Evolutionary conservation across 1,284 basidiomycete genomes (phyloP).

Genomic region (Boletus sp.): DNA sequence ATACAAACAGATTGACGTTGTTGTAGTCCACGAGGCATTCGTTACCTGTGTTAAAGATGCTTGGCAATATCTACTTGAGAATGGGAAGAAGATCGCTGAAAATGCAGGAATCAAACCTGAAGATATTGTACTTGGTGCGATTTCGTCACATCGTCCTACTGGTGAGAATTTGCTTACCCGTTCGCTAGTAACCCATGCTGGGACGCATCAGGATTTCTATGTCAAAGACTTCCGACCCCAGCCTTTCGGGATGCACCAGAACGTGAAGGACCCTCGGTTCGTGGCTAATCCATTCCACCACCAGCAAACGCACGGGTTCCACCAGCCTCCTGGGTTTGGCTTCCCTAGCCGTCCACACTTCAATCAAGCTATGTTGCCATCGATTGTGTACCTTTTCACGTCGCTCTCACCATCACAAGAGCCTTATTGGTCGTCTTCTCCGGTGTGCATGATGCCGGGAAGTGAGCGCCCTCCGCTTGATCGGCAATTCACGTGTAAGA

Average conservation of each 20-base stretch:
- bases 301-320: slow-evolving; percentile 18
- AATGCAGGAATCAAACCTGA: slow-evolving; percentile 39
- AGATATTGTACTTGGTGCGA: slow-evolving; percentile 44
- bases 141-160: not conserved
- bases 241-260: slow-evolving; percentile 18
- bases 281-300: slow-evolving; percentile 13
- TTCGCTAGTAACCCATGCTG: slow-evolving; percentile 36
- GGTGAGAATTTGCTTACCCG: not conserved
- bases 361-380: slow-evolving; percentile 27
- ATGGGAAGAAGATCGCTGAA: slow-evolving; percentile 34
- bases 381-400: slow-evolving; percentile 40
- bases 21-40: slow-evolving; percentile 35
- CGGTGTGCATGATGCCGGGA: slow-evolving; percentile 25
- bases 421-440: slow-evolving; percentile 38
- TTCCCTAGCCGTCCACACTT: slow-evolving; percentile 10
- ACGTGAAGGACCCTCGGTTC: slow-evolving; percentile 8
- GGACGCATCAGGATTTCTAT: slow-evolving; percentile 37
- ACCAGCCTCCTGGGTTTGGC: slow-evolving; percentile 14
- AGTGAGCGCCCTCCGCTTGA: slow-evolving; percentile 25
- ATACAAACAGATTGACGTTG: slow-evolving; percentile 36
- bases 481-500: slow-evolving; percentile 35
- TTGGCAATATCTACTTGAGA: slow-evolving; percentile 41
- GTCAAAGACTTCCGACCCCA: slow-evolving; percentile 33
- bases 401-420: slow-evolving; percentile 29
- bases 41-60: slow-evolving; percentile 36